Base-by-base conservation (phyloP, 257 asterid species). In the Thymus quinquecostatus region DNA sequence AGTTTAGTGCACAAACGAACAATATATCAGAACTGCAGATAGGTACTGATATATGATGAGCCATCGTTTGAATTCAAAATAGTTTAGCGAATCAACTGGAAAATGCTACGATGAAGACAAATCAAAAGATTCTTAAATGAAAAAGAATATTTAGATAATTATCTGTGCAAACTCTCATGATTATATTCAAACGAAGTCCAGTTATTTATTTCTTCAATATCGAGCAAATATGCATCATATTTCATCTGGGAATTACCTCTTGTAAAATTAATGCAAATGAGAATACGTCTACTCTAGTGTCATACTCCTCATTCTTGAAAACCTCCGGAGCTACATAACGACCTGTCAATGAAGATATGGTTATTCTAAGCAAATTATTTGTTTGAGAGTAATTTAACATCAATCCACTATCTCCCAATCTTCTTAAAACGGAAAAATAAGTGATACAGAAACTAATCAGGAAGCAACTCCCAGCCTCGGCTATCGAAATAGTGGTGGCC, bases 251-350 rank as follows among this genome's bases (percentile, higher is more conserved):
- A 32, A 50, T 72, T 80, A 91, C 98, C 98, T 95, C 97, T 81
- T 95, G 99, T 76, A 95, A 80, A 68, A 95, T 95, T 56, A 95
- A 77, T 55, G 93, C 96, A 83, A 92, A 95, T 63, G 99, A 92
- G 87, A 92, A 95, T 62, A 95, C 96, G 72, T 95, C 99, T 68
- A 92, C 99, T 87, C 92, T 92, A 10, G 98, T 92, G 76, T 89
- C 98, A 43, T 95, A 95, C 75, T 84, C 99, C 79, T 95, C 92
- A 61, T 89, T 82, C 78, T 74, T 89, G 85, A 79, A 88, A 67
- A 92, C 91, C 84, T 95, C 99, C 0, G 99, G 97, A 81, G 99
- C 98, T 78, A 88, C 77, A 78, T 95, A 95, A 59, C 97, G 96
- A 78, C 98, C 98, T 95, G 86, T 49, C 73, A 79, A 45, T 45